Evolutionary conservation across 495 filamentous ascomycete genomes (phyloP).

Genomic region (Hypoxylon fragiforme): DNA sequence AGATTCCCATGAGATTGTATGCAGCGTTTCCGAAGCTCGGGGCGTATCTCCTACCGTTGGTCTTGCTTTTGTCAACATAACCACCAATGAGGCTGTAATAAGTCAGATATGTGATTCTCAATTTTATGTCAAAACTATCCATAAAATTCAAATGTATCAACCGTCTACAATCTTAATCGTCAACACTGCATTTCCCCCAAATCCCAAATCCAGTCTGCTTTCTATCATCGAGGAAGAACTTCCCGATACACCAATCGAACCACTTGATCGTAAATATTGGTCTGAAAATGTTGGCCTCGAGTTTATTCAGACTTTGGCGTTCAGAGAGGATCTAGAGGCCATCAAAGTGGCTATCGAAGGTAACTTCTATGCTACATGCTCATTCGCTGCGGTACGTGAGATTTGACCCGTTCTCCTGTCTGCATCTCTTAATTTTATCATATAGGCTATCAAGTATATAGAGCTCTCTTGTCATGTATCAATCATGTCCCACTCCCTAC

Average conservation of each 20-base stretch:
- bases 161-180: constrained; percentile 76
- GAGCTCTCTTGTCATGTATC: constrained; percentile 62
- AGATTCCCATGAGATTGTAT: constrained; percentile 74
- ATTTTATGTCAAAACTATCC: constrained; percentile 80
- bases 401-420: neutral
- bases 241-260: constrained; percentile 56
- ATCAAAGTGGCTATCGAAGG: constrained; percentile 76
- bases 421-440: constrained; percentile 5
- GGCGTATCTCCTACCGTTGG: constrained; percentile 86
- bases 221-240: constrained; percentile 74
- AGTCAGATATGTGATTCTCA: constrained; percentile 91
- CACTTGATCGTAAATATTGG: constrained; percentile 83
- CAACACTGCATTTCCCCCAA: constrained; percentile 62
- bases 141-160: constrained; percentile 78
- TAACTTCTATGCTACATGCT: constrained; percentile 90
- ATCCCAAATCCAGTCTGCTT: constrained; percentile 73
- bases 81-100: constrained; percentile 76
- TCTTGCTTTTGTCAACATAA: constrained; percentile 84
- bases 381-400: constrained; percentile 76
- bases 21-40: constrained; percentile 87
- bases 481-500: constrained; percentile 76
- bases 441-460: constrained; percentile 80
- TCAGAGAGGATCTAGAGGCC: constrained; percentile 73
- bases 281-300: constrained; percentile 80
- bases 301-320: constrained; percentile 77